phyloP scores from a whole-genome alignment of 495 filamentous ascomycete genomes.

The Daldinia caldariorum region DNA sequence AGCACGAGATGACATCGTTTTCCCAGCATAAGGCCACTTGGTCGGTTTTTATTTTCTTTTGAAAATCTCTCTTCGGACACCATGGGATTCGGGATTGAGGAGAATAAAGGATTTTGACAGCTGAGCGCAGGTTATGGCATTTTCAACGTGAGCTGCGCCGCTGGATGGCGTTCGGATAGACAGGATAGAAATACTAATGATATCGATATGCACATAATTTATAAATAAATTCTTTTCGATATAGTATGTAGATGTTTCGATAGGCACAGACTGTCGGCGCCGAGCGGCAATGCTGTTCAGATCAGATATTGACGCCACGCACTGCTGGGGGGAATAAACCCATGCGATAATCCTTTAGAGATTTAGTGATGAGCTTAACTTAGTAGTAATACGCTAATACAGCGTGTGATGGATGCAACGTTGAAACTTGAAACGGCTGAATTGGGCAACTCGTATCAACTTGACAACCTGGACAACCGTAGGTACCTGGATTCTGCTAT shows the following conservation, averaged over 20 bases:
- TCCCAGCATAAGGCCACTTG: neutral
- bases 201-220: neutral
- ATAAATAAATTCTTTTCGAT: neutral
- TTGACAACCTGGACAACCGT: constrained; percentile 12
- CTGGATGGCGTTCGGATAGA: constrained; percentile 8
- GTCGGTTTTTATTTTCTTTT: neutral
- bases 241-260: neutral
- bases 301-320: neutral
- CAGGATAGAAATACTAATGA: neutral
- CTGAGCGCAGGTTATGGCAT: neutral
- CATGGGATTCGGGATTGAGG: constrained; percentile 11
- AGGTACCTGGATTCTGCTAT: constrained; percentile 13
- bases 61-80: constrained; percentile 18
- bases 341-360: constrained; percentile 32
- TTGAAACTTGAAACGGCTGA: constrained; percentile 38
- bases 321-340: constrained; percentile 10
- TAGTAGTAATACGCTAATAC: neutral
- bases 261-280: neutral
- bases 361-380: neutral
- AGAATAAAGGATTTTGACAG: constrained; percentile 4
- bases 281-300: neutral
- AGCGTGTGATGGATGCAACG: neutral
- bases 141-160: constrained; percentile 2
- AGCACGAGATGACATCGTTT: constrained; percentile 5
- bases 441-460: constrained; percentile 34